Percentiles rank a stretch among this genome's conserved stretches.
phyloP scores from a whole-genome alignment of 768 basidiomycete species.

The Phanerochaete sordida region DNA sequence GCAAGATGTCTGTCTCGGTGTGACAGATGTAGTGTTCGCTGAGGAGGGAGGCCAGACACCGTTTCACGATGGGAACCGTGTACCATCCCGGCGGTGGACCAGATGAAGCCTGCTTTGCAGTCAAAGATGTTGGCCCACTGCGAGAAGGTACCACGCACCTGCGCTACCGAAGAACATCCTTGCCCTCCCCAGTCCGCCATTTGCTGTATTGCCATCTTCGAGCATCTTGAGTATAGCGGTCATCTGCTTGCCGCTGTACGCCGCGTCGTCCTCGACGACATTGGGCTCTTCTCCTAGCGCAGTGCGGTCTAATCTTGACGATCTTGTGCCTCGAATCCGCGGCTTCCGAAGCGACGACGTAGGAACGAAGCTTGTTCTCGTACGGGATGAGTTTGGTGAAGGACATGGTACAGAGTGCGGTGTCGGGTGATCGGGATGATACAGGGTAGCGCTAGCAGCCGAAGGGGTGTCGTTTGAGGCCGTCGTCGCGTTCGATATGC shows the following conservation, averaged over 20 bases:
- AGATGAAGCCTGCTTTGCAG: constrained; percentile 78
- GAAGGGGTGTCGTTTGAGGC: too few species aligned
- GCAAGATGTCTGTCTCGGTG: constrained; percentile 87
- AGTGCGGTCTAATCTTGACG: constrained; percentile 90
- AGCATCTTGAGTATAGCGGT: constrained; percentile 90
- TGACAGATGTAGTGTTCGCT: constrained; percentile 97
- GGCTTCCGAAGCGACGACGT: constrained; percentile 87
- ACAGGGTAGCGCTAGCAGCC: too few species aligned
- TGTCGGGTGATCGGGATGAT: background rate
- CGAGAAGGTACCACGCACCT: constrained; percentile 39
- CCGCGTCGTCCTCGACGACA: constrained; percentile 83
- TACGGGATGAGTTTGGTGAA: constrained; percentile 89
- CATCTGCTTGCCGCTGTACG: constrained; percentile 89
- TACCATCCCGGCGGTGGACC: constrained; percentile 97
- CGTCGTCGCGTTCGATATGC: too few species aligned
- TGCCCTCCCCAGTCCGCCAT: constrained; percentile 81
- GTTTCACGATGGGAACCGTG: constrained; percentile 85
- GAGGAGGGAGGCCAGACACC: constrained; percentile 87
- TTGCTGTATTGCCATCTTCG: constrained; percentile 88
- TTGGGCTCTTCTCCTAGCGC: constrained; percentile 53
- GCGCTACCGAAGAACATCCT: constrained; percentile 81
- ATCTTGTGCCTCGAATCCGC: constrained; percentile 89
- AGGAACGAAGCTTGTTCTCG: constrained; percentile 89
- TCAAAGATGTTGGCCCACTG: background rate
- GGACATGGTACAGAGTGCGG: constrained; percentile 14